phyloP scores from a whole-genome alignment of 345 rosid genomes.

The Hevea brasiliensis region DNA sequence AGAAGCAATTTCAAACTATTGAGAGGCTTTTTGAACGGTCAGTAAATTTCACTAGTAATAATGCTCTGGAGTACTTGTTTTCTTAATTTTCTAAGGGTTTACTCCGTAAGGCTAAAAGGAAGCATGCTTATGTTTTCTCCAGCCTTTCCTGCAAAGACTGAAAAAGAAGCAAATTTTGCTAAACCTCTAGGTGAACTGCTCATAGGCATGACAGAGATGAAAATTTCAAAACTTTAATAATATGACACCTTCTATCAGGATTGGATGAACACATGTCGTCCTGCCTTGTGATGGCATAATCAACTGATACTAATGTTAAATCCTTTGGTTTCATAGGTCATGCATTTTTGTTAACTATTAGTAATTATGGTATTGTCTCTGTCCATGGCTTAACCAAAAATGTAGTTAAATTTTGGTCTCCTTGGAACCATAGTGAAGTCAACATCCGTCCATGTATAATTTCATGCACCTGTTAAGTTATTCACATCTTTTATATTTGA shows the following conservation, averaged over 20 bases:
- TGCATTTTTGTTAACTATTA: background rate
- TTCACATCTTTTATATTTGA: too few species aligned
- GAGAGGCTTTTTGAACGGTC: conserved; percentile 84
- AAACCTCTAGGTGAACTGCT: background rate
- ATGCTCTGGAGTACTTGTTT: background rate
- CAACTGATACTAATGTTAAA: background rate
- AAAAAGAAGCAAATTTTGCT: background rate
- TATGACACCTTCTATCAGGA: background rate
- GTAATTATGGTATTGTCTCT: background rate
- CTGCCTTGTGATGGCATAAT: background rate
- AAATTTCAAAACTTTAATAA: background rate
- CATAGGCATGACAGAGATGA: background rate
- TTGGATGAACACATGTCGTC: background rate
- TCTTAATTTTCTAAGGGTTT: conserved; percentile 2
- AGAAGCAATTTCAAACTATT: conserved; percentile 72
- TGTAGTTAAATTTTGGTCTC: background rate
- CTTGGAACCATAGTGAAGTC: background rate
- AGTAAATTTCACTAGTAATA: conserved; percentile 26
- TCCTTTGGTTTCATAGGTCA: background rate
- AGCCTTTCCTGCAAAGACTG: background rate
- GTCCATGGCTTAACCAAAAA: background rate
- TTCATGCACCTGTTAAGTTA: background rate
- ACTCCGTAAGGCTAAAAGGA: background rate
- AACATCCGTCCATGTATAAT: background rate
- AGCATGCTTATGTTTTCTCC: background rate